Conservation (phyloP, 2,329 filamentous ascomycete species). For the Fusarium lateritium region DNA sequence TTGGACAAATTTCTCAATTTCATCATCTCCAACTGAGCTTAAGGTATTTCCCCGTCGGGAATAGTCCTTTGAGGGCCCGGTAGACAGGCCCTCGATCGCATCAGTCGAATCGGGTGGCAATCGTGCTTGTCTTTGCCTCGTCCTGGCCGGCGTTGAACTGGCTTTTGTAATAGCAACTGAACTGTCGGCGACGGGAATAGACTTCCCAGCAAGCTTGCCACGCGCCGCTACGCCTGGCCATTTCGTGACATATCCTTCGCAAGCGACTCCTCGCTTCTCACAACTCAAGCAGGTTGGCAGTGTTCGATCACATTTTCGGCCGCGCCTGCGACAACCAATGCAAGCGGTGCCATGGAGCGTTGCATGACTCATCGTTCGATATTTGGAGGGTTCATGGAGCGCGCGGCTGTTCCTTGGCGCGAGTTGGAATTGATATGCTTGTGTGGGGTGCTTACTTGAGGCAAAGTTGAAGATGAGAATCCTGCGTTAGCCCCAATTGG, state of each 20-base stretch:
- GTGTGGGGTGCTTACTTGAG: too few relatives aligned
- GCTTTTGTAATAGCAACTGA: accelerated
- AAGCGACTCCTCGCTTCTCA: conserved; percentile 1
- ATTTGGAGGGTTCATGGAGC: too few relatives aligned
- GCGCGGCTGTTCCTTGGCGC: too few relatives aligned
- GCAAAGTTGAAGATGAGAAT: neutral
- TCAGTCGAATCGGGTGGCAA: too few relatives aligned
- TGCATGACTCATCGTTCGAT: neutral
- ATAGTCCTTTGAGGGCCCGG: too few relatives aligned
- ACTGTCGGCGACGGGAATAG: conserved; percentile 8
- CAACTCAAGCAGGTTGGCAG: conserved; percentile 10
- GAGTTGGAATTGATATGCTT: too few relatives aligned
- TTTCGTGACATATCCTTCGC: conserved; percentile 26
- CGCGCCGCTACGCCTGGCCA: conserved; percentile 18
- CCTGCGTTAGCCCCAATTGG: too few relatives aligned
- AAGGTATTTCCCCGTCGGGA: neutral
- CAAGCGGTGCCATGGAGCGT: neutral
- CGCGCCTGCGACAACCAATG: neutral
- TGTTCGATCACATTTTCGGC: conserved; percentile 5
- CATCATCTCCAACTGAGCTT: neutral
- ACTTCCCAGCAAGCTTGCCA: conserved; percentile 23
- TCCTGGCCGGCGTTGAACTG: neutral
- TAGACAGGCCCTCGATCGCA: too few relatives aligned
- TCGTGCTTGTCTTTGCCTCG: neutral
- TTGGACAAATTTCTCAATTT: conserved; percentile 10